A percentile compares a stretch with the other conserved stretches of the same genome.
These are phyloP conservation scores for Podila minutissima DNA, from an alignment of 192 early-diverging fungal genomes.

Conservation along the genomic window DNA sequence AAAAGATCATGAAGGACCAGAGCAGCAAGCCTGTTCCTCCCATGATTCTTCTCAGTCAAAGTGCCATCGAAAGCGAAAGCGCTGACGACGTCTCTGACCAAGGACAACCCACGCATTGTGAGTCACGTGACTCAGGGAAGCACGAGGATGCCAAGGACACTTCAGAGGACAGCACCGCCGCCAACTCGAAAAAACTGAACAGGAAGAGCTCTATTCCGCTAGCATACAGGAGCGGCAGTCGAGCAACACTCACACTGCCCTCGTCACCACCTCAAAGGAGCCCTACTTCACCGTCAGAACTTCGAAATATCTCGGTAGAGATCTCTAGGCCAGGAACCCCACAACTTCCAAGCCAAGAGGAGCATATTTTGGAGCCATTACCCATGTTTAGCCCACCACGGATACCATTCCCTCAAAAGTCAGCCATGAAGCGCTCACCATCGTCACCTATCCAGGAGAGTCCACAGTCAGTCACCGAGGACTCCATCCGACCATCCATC, in stretches of 20 bases:
- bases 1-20: slow-evolving; percentile 22
- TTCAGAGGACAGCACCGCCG: slow-evolving; percentile 9
- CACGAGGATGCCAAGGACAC: slow-evolving; percentile 5
- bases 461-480: background rate
- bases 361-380: slow-evolving; percentile 10
- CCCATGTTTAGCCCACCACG: slow-evolving; percentile 12
- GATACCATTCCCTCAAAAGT: slow-evolving; percentile 10
- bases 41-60: slow-evolving; percentile 53
- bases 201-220: slow-evolving; percentile 13
- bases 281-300: background rate
- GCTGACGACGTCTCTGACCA: background rate
- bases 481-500: background rate
- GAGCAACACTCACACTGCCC: slow-evolving; percentile 9
- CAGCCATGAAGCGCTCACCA: slow-evolving; percentile 4
- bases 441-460: slow-evolving; percentile 7
- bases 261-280: slow-evolving; percentile 2
- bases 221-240: background rate
- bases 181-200: slow-evolving; percentile 21
- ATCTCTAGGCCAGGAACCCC: background rate
- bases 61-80: slow-evolving; percentile 12
- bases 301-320: background rate
- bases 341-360: background rate
- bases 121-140: background rate
- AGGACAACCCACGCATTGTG: background rate
- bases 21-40: slow-evolving; percentile 31